These are phyloP conservation scores for Phyllosticta capitalensis DNA, from an alignment of 2,329 filamentous ascomycete species.

Conservation along the genomic window DNA sequence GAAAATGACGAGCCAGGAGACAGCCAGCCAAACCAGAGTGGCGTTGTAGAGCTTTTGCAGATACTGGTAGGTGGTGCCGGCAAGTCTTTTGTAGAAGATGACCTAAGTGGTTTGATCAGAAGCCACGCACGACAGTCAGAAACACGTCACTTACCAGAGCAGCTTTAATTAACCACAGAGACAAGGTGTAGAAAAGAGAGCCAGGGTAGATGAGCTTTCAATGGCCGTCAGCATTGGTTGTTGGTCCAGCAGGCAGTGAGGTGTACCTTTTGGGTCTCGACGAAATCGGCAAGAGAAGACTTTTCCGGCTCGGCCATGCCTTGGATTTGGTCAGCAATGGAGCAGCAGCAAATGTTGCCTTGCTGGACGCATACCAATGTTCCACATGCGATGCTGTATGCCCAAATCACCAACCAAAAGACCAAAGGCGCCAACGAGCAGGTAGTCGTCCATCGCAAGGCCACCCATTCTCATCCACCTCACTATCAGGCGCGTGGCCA, in stretches of 20 bases:
- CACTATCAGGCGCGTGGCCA: conserved; percentile 20
- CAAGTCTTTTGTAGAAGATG: conserved; percentile 34
- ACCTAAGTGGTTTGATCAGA: neutral
- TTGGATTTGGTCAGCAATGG: neutral
- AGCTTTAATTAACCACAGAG: conserved; percentile 34
- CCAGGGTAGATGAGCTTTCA: conserved; percentile 31
- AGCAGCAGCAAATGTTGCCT: neutral
- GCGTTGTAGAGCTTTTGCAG: conserved; percentile 31
- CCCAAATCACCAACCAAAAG: conserved; percentile 25
- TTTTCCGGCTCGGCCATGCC: conserved; percentile 15
- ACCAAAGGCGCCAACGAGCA: conserved; percentile 21
- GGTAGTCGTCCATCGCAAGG: conserved; percentile 23
- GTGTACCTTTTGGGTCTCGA: conserved; percentile 17
- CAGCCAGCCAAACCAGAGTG: conserved; percentile 22
- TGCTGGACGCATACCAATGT: conserved; percentile 16
- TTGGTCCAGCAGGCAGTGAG: conserved; percentile 7
- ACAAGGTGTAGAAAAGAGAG: conserved; percentile 32
- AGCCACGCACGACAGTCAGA: neutral
- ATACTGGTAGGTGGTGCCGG: conserved; percentile 24
- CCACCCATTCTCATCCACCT: conserved; percentile 21
- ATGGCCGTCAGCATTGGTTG: no score
- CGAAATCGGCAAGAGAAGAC: conserved; percentile 15
- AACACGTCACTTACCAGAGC: conserved; percentile 22
- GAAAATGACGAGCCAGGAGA: conserved; percentile 27
- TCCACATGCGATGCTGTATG: conserved; percentile 28